These are phyloP conservation scores for Metschnikowia baotianmanensis DNA, from an alignment of 805 yeast species.

Conservation along the genomic window DNA sequence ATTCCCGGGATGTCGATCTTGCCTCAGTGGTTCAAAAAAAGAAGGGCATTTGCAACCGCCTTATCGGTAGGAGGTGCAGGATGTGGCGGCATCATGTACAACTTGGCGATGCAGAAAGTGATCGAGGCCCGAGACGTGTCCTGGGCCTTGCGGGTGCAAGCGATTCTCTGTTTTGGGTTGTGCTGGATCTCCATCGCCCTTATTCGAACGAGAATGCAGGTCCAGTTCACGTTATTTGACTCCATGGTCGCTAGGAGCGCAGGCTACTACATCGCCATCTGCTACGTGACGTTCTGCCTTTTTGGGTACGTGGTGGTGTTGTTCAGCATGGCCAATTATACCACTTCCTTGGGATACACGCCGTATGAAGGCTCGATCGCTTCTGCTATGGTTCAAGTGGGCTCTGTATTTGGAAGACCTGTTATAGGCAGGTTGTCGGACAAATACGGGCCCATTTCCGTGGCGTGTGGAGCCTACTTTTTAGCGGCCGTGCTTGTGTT, in stretches of 20 bases:
- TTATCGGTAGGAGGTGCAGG: constrained; percentile 49
- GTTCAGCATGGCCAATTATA: constrained; percentile 58
- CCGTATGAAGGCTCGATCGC: constrained; percentile 55
- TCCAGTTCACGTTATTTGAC: constrained; percentile 40
- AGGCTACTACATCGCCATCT: constrained; percentile 42
- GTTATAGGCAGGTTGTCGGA: constrained; percentile 51
- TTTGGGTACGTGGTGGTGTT: constrained; percentile 61
- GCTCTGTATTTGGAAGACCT: constrained; percentile 57
- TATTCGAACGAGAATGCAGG: constrained; percentile 18
- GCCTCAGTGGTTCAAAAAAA: constrained; percentile 71
- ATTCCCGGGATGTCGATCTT: constrained; percentile 58
- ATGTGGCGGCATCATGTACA: constrained; percentile 50
- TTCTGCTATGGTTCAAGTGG: constrained; percentile 59
- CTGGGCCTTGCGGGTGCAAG: constrained; percentile 52
- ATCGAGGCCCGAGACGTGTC: constrained; percentile 35
- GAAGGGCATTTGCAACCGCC: constrained; percentile 54
- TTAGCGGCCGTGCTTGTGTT: constrained; percentile 29
- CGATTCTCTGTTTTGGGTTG: constrained; percentile 17
- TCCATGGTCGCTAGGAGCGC: constrained; percentile 32
- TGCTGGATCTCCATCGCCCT: constrained; percentile 16
- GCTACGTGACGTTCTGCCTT: constrained; percentile 48
- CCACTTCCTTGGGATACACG: constrained; percentile 57
- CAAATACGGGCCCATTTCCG: constrained; percentile 49
- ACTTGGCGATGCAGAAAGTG: constrained; percentile 41
- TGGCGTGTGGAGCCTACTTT: constrained; percentile 27